A percentile compares a stretch with the other conserved stretches of the same genome.
These are phyloP conservation scores for Acanthamoeba lenticulata DNA, from an alignment of 208 protist species.

Conservation along the genomic window DNA sequence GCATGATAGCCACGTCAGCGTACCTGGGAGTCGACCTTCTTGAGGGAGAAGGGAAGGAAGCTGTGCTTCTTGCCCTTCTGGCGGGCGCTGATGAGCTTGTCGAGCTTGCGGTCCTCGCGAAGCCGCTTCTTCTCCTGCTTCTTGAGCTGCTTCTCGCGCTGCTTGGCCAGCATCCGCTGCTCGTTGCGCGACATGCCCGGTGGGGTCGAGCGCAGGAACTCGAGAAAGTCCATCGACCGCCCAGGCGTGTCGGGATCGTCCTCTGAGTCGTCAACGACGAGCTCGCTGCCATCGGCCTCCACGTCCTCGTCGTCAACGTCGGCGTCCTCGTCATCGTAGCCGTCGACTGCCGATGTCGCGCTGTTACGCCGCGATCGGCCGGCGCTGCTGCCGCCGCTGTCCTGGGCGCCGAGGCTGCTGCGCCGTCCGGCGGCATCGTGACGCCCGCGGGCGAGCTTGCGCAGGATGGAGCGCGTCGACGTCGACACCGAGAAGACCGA, in stretches of 20 bases:
- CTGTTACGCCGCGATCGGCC: not conserved
- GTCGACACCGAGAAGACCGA: not conserved
- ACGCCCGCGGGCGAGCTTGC: not conserved
- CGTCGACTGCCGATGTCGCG: not conserved
- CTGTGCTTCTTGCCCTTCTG: constrained; percentile 8
- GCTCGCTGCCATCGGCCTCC: not conserved
- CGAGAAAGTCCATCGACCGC: not conserved
- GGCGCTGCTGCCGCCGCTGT: not conserved
- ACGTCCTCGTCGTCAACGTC: not conserved
- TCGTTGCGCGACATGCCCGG: not conserved
- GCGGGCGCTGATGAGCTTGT: constrained; percentile 20
- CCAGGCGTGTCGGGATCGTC: too few relatives aligned
- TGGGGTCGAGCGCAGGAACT: constrained; percentile 10
- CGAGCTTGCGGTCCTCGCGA: not conserved
- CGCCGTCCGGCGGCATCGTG: not conserved
- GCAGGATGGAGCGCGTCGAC: not conserved
- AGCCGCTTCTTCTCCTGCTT: constrained; percentile 58
- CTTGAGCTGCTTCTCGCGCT: not conserved
- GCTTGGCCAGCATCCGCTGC: not conserved
- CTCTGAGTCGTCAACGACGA: too few relatives aligned
- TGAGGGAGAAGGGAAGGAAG: constrained; percentile 27
- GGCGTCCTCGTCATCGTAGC: not conserved
- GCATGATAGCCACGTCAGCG: not conserved
- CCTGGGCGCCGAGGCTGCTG: not conserved
- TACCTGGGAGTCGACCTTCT: constrained; percentile 22